Base-by-base conservation (phyloP, 768 basidiomycete species). In the Kwoniella sp. region DNA sequence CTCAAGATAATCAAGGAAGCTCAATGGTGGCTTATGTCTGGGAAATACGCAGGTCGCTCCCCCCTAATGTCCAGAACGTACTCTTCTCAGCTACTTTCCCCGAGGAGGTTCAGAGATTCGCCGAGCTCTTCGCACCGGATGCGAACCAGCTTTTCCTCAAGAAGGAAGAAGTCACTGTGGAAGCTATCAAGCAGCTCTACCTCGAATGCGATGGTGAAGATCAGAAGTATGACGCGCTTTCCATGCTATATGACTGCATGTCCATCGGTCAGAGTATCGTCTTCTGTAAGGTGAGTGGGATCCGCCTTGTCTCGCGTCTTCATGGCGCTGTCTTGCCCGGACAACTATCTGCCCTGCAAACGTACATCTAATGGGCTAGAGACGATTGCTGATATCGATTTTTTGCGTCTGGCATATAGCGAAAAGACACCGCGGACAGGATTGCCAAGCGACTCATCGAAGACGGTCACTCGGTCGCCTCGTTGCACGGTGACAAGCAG, bases 1-100 rank as follows among this genome's bases (percentile, higher is more conserved):
- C n/a, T n/a, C n/a, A n/a, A 19, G 40, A 44, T 44, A 44, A 19
- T 44, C 54, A 33, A 55, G 8, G 26, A 44, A 44, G 40, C 8
- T 10, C 40, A 21, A 22, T n/a, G n/a, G 48, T 22, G 3, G 51
- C 33, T 53, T 22, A 60, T 36, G 22, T 37, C 22, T 24, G 22
- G 30, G 83, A 87, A 79, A 84, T 88, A 25, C 86, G 4, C 49
- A 80, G 79, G 52, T 69, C 73, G 72, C 73, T 80, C 2, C 80
- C 80, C 5, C 68, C 68, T 22, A 60, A 68, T 27, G 73, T 76
- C 5, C 96, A 98, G 77, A 92, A 92, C 69, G 88, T 98, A 63
- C 88, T 98, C 55, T 99, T 99, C 84, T 98, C 95, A 0, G 96
- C 96, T 27, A 99, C 96, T 5, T 99, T 98, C 85, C 90, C 92